phyloP scores from a whole-genome alignment of 2,329 filamentous ascomycete genomes.

The Fusarium phyllophilum region DNA sequence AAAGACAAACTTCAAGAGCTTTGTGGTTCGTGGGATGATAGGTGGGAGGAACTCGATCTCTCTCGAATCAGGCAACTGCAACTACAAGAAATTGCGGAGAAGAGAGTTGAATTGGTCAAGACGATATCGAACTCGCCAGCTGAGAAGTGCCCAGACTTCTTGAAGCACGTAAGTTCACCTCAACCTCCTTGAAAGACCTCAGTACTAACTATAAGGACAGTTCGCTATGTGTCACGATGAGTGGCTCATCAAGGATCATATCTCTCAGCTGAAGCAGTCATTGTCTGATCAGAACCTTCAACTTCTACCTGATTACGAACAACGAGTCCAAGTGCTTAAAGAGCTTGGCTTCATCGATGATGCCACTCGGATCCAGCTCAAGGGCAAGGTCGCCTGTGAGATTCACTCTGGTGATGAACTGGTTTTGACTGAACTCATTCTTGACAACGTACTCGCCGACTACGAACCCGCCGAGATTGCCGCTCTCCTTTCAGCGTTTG shows the following conservation, averaged over 20 bases:
- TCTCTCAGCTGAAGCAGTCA: slow-evolving; percentile 83
- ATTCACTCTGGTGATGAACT: slow-evolving; percentile 97
- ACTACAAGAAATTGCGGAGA: slow-evolving; percentile 81
- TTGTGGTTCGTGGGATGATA: slow-evolving; percentile 78
- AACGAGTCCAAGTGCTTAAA: slow-evolving; percentile 89
- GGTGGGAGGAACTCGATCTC: slow-evolving; percentile 89
- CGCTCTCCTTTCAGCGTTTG: slow-evolving; percentile 90
- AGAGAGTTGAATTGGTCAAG: slow-evolving; percentile 71
- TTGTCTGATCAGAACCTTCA: slow-evolving; percentile 98
- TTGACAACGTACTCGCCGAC: slow-evolving; percentile 95
- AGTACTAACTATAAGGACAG: slow-evolving; percentile 61
- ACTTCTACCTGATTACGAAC: slow-evolving; percentile 94
- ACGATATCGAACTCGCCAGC: slow-evolving; percentile 73
- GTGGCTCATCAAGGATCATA: slow-evolving; percentile 95
- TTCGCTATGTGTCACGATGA: slow-evolving; percentile 97
- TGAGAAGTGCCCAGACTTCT: slow-evolving; percentile 77
- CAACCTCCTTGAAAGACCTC: neutral
- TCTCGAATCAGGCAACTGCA: slow-evolving; percentile 82
- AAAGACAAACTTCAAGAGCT: slow-evolving; percentile 75
- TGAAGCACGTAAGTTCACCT: slow-evolving; percentile 79
- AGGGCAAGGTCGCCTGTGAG: slow-evolving; percentile 98
- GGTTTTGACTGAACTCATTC: slow-evolving; percentile 92
- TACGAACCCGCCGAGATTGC: slow-evolving; percentile 98
- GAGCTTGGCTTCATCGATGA: slow-evolving; percentile 94
- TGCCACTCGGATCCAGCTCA: slow-evolving; percentile 87